Evolutionary conservation across 257 asterid species (phyloP), one percentile per base, ranked within the genome.

Genomic region (Penstemon davidsonii): DNA sequence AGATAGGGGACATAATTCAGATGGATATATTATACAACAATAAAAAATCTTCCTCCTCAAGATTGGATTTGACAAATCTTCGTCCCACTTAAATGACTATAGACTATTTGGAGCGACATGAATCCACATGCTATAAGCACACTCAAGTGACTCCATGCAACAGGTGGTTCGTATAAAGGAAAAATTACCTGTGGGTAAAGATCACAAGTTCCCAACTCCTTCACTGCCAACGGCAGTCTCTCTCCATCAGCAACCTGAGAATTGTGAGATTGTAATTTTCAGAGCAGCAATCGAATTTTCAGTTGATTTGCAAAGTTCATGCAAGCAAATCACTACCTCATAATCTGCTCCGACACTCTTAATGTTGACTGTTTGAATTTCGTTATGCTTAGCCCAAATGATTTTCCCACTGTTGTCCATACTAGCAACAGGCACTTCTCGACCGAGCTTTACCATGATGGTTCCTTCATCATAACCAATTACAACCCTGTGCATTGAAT

Each of bases 391-490:
- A 56, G 99, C 92, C 99, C 99, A 94, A 61, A 94, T 89, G 54
- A 94, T 88, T 83, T 91, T 91, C 51, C 99, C 99, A 73, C 99
- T 84, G 73, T 83, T 94, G 66, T 94, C 99, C 96, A 94, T 94
- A 68, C 97, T 91, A 51, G 96, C 99, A 67, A 94, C 85, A 52
- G 99, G 99, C 19, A 88, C 97, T 86, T 94, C 99, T 12, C 96
- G 87, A 56, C 99, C 99, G 76, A 94, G 80, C 81, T 94, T 94
- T 45, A 94, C 97, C 99, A 94, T 94, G 75, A 94, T 91, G 25
- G 99, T 91, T 68, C 99, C 99, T 79, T 94, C 99, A 71, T 94
- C 99, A 66, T 94, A 94, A 74, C 99, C 99, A 70, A 94, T 84
- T 53, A 91, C 97, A 56, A 91, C 90, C 91, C 99, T 94, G 87